A percentile compares a stretch with the other conserved stretches of the same genome.
These are phyloP conservation scores for Mariannaea sp. DNA, from an alignment of 2,329 filamentous ascomycete genomes.

Conservation along the genomic window DNA sequence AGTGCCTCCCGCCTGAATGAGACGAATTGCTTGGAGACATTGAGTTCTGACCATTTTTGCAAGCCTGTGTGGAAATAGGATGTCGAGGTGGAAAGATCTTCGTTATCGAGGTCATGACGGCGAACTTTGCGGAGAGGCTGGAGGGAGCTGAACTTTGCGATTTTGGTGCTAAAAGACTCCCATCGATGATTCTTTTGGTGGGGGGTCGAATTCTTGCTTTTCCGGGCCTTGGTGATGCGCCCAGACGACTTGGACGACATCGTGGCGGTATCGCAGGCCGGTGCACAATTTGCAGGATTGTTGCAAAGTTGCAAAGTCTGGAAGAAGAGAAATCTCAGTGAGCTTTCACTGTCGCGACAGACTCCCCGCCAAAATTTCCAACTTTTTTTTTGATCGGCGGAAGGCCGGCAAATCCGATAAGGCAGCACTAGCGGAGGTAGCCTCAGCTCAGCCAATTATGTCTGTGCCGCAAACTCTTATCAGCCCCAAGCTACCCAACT, in stretches of 20 bases:
- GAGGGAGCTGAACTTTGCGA: conserved; percentile 85
- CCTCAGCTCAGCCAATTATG: conserved; percentile 40
- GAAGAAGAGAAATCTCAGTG: conserved; percentile 18
- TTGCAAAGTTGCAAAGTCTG: conserved; percentile 29
- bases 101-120: conserved; percentile 79
- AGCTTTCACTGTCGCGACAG: conserved; percentile 30
- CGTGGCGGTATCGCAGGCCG: conserved; percentile 44
- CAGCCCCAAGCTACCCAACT: no score
- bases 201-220: conserved; percentile 70
- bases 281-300: conserved; percentile 32
- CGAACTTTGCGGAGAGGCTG: conserved; percentile 91
- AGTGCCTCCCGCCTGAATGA: conserved; percentile 75
- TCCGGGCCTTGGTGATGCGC: conserved; percentile 70
- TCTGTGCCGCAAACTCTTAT: conserved; percentile 43
- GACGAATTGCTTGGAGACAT: conserved; percentile 81
- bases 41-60: conserved; percentile 89
- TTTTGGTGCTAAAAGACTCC: conserved; percentile 88
- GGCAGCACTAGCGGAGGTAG: conserved; percentile 12
- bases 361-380: conserved; percentile 39
- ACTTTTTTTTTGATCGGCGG: conserved; percentile 43
- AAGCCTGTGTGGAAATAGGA: conserved; percentile 86
- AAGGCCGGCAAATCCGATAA: conserved; percentile 46
- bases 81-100: conserved; percentile 75
- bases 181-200: conserved; percentile 86
- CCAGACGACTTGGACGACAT: conserved; percentile 69